Conservation (phyloP, 495 filamentous ascomycete genomes). For the Lasiosphaeria miniovina region DNA sequence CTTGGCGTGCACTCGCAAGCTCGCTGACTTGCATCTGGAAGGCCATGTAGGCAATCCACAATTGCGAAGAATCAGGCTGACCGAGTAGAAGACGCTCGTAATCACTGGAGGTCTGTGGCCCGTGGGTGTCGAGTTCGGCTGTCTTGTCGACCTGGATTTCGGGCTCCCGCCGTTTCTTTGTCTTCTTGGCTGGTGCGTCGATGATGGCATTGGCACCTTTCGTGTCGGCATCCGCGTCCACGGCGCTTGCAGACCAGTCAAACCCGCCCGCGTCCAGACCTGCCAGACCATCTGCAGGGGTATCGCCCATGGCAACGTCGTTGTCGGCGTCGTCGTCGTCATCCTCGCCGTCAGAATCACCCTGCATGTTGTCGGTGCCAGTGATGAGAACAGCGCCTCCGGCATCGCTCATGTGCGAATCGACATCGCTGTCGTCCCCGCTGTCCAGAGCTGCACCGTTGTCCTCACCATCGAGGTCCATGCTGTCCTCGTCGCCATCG, state of each 20-base stretch:
- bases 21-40: conserved; percentile 93
- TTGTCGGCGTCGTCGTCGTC: conserved; percentile 49
- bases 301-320: conserved; percentile 50
- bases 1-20: conserved; percentile 75
- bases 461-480: conserved; percentile 52
- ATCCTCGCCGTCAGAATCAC: conserved; percentile 48
- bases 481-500: conserved; percentile 46
- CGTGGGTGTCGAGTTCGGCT: conserved; percentile 80
- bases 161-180: conserved; percentile 70
- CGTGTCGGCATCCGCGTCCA: conserved; percentile 43
- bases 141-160: conserved; percentile 85
- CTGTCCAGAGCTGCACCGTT: conserved; percentile 42
- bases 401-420: conserved; percentile 50
- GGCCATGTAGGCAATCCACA: conserved; percentile 96
- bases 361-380: conserved; percentile 40
- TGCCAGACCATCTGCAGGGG: conserved; percentile 27
- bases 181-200: conserved; percentile 58
- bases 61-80: conserved; percentile 79
- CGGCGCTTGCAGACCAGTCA: conserved; percentile 73
- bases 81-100: conserved; percentile 91
- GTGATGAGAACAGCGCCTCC: conserved; percentile 53
- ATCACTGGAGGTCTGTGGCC: conserved; percentile 86
- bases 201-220: conserved; percentile 46
- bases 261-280: conserved; percentile 80
- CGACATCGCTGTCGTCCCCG: conserved; percentile 43